Percentiles rank a stretch among this genome's conserved stretches.
Conservation (phyloP, 768 basidiomycete species). For the Leccinum imitatum region DNA sequence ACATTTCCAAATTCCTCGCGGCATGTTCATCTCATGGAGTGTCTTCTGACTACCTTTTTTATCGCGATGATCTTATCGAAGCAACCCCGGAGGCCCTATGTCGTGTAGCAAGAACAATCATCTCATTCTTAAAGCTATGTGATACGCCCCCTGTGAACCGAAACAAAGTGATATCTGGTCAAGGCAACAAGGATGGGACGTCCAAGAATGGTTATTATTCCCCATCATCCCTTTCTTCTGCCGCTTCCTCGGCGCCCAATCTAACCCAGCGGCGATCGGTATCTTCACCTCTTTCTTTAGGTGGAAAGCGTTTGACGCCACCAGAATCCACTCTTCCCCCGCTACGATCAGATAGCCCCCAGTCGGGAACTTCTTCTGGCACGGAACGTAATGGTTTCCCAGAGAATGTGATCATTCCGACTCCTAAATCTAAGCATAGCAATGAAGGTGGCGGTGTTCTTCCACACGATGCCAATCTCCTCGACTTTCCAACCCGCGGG, state of each 20-base stretch:
- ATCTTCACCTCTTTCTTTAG: slow-evolving; percentile 35
- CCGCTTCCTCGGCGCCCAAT: slow-evolving; percentile 65
- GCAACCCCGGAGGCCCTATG: slow-evolving; percentile 58
- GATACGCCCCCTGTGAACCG: slow-evolving; percentile 51
- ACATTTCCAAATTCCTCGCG: slow-evolving; percentile 76
- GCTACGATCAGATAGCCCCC: slow-evolving; percentile 57
- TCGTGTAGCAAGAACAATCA: slow-evolving; percentile 73
- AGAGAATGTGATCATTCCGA: slow-evolving; percentile 34
- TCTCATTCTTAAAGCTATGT: slow-evolving; percentile 62
- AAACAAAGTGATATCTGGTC: slow-evolving; percentile 47
- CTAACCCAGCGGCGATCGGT: slow-evolving; percentile 40
- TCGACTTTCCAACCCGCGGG: slow-evolving; percentile 35
- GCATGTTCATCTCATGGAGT: slow-evolving; percentile 70
- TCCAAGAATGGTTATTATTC: slow-evolving; percentile 40
- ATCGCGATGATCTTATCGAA: slow-evolving; percentile 65
- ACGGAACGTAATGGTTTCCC: slow-evolving; percentile 33
- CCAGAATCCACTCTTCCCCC: slow-evolving; percentile 48
- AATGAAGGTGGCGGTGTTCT: slow-evolving; percentile 9
- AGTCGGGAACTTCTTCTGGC: slow-evolving; percentile 39
- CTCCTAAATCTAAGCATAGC: slow-evolving; percentile 38
- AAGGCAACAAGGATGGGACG: slow-evolving; percentile 29
- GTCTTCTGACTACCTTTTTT: slow-evolving; percentile 61
- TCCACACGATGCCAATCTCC: slow-evolving; percentile 20
- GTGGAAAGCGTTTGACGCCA: slow-evolving; percentile 50
- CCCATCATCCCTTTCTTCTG: slow-evolving; percentile 36